Evolutionary conservation across 179 eudicot genomes (phyloP).

Genomic region (Beta corolliflora): DNA sequence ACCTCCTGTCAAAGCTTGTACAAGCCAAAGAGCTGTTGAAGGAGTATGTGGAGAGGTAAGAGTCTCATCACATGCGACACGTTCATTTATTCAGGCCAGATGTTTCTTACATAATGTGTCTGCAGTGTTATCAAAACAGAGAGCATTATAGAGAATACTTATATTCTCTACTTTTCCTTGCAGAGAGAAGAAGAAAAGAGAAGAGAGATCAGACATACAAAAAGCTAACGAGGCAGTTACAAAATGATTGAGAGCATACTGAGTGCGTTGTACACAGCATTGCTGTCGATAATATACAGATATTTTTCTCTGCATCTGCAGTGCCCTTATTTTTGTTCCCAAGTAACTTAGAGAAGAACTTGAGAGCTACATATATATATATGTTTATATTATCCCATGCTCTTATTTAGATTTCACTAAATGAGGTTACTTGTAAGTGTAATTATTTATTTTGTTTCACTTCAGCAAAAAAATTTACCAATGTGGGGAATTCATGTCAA

Average conservation of each 20-base stretch:
- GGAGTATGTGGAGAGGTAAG: slow-evolving; percentile 89
- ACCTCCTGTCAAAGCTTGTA: slow-evolving; percentile 83
- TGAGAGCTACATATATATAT: slow-evolving; percentile 15
- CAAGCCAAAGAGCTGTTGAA: slow-evolving; percentile 92
- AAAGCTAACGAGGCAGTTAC: slow-evolving; percentile 67
- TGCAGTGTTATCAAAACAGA: neutral
- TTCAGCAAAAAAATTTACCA: neutral
- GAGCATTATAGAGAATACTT: neutral
- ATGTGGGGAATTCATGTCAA: neutral
- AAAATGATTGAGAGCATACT: slow-evolving; percentile 38
- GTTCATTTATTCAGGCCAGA: neutral
- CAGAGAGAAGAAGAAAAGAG: slow-evolving; percentile 89
- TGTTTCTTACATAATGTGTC: neutral
- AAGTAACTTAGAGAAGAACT: slow-evolving; percentile 15
- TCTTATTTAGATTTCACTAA: neutral
- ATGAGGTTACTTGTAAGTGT: slow-evolving; percentile 17
- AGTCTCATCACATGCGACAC: neutral
- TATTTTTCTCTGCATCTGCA: slow-evolving; percentile 12
- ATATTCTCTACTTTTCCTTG: slow-evolving; percentile 15
- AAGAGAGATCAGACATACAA: slow-evolving; percentile 60
- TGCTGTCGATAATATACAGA: slow-evolving; percentile 19
- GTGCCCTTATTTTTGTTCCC: slow-evolving; percentile 12
- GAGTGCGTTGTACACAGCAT: neutral
- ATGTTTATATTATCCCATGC: slow-evolving; percentile 9
- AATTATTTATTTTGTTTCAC: slow-evolving; percentile 9